phyloP scores from a whole-genome alignment of 202 grass and related monocot genomes.

The Panicum virgatum region DNA sequence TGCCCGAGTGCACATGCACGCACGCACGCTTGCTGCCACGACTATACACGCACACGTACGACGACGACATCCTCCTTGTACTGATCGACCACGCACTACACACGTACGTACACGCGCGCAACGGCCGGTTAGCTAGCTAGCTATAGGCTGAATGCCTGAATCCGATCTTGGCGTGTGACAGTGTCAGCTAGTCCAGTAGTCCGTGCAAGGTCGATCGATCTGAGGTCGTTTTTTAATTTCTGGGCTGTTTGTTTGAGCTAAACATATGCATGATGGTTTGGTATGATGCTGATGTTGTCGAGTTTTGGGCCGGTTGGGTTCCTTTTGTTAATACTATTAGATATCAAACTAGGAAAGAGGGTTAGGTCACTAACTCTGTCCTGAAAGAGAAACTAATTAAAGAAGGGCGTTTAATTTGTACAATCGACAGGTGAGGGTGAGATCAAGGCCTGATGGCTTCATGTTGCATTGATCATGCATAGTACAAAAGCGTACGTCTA shows the following conservation, averaged over 20 bases:
- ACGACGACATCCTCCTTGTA: background rate
- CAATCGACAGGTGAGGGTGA: background rate
- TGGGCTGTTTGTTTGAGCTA: background rate
- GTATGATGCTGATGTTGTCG: background rate
- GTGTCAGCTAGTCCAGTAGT: background rate
- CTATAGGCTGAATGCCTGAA: background rate
- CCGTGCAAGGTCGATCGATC: background rate
- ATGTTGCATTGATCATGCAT: background rate
- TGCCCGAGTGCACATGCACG: background rate
- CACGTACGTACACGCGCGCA: background rate
- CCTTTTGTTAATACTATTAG: background rate
- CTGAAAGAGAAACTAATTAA: background rate
- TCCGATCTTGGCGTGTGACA: background rate
- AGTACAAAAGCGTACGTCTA: slow-evolving; percentile 4
- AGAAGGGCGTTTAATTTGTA: background rate
- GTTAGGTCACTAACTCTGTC: slow-evolving; percentile 1
- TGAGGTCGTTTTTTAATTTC: too few species aligned
- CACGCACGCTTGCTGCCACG: background rate
- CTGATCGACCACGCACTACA: background rate
- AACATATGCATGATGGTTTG: background rate
- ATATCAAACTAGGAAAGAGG: background rate
- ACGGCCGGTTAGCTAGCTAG: background rate
- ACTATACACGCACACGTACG: background rate
- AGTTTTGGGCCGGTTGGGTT: background rate
- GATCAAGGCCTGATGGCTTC: background rate